These are phyloP conservation scores for Fusarium sp. DNA, from an alignment of 2,329 filamentous ascomycete genomes.

Conservation along the genomic window DNA sequence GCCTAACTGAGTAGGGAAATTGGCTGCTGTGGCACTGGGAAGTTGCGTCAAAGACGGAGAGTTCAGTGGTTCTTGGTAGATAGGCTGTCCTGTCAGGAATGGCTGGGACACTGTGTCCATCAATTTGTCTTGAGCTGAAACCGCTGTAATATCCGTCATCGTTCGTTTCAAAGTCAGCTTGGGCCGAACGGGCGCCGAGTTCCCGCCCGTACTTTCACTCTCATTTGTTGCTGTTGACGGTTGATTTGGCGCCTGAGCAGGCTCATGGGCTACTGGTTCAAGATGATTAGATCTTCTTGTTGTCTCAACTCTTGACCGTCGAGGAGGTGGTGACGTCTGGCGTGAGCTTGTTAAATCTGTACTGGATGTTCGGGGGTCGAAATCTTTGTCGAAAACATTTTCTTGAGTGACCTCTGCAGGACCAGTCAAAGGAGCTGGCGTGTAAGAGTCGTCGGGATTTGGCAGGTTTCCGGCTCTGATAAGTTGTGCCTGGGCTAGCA, in stretches of 20 bases:
- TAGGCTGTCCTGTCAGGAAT: constrained; percentile 66
- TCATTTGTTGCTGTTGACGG: constrained; percentile 69
- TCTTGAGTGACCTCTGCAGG: constrained; percentile 78
- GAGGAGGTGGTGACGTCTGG: constrained; percentile 51
- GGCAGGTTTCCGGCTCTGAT: constrained; percentile 75
- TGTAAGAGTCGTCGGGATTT: constrained; percentile 57
- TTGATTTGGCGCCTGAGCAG: constrained; percentile 57
- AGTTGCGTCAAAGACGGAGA: constrained; percentile 59
- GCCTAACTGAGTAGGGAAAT: constrained; percentile 62
- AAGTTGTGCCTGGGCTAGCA: constrained; percentile 84
- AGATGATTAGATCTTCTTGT: constrained; percentile 30
- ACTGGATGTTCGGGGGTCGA: constrained; percentile 68
- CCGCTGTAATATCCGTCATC: constrained; percentile 82
- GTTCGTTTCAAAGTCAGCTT: constrained; percentile 80
- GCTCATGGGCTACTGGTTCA: constrained; percentile 34
- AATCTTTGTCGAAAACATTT: constrained; percentile 89
- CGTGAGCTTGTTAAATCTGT: constrained; percentile 60
- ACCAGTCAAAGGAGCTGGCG: constrained; percentile 77
- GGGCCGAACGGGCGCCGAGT: constrained; percentile 69
- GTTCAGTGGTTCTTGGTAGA: constrained; percentile 53
- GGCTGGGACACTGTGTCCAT: constrained; percentile 88
- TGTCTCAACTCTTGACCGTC: constrained; percentile 35
- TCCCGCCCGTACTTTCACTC: constrained; percentile 64
- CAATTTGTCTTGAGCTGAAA: constrained; percentile 83
- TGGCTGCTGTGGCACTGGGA: constrained; percentile 56